Base-by-base conservation (phyloP, 257 asterid species). In the Schizonepeta tenuifolia region DNA sequence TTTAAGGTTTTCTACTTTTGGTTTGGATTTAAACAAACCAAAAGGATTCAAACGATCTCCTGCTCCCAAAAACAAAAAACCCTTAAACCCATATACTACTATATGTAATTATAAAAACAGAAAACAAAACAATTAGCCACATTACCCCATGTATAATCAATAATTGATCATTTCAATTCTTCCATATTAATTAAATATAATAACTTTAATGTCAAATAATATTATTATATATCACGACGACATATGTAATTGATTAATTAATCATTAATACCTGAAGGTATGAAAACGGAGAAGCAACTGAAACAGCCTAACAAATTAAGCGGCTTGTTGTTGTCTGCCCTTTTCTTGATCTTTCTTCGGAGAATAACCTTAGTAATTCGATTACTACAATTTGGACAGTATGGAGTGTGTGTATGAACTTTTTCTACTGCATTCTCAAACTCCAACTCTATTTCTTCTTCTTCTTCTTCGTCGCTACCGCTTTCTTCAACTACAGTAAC, bases 291-390 rank as follows among this genome's bases (percentile, higher is more conserved):
- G 77, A 90, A 79, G 81, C 97, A 90, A 7, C 86, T 69, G 28
- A 83, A 73, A 77, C 97, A 90, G 43, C 96, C 94, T 15, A 87
- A 20, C 33, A 84, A 72, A 35, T 78, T 79, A 31, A 4, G 33
- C 0, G 67, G 67, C 38, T 57, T 41, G 3, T 38, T 59, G 6
- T 0, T n/a, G n/a, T 6, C 22, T 56, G 12, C 1, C 12, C 12
- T 38, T 38, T 12, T 57, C 50, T 43, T 31, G 6, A 4, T 85
- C 68, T 62, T 84, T 65, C 92, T 70, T 22, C 92, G 86, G 21
- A 90, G 89, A 65, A 85, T 53, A 20, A 90, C 97, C 71, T 81
- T 90, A 0, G 95, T 85, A 8, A 90, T 85, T 31, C 67, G 81
- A 5, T 57, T 75, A 2, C 44, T 83, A 21, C 97, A 90, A 1